Evolutionary conservation across 306 rosid species (phyloP).

Genomic region (Malus orientalis): DNA sequence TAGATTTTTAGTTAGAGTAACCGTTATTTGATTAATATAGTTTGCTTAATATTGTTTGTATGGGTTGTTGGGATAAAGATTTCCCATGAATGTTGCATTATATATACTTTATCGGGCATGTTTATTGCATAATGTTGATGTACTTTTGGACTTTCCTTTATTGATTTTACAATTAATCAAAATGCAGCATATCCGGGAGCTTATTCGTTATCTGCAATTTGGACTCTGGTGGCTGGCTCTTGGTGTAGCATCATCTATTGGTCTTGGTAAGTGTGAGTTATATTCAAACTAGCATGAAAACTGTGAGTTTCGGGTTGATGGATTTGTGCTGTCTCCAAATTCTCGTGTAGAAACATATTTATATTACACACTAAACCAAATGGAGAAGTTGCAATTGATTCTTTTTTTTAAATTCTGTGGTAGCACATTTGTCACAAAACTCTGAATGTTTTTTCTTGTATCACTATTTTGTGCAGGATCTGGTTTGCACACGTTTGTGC

Average conservation of each 20-base stretch:
- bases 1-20: background rate
- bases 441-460: background rate
- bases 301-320: background rate
- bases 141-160: background rate
- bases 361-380: background rate
- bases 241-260: slow-evolving; percentile 14
- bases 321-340: background rate
- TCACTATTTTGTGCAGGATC: background rate
- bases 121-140: background rate
- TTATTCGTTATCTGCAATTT: background rate
- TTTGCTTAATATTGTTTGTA: background rate
- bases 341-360: background rate
- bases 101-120: background rate
- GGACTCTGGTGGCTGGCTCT: slow-evolving; percentile 13
- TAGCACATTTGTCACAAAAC: background rate
- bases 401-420: background rate
- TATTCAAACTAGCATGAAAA: background rate
- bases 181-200: slow-evolving; percentile 5
- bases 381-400: background rate
- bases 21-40: background rate
- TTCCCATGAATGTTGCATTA: background rate
- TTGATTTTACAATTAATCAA: background rate
- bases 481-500: slow-evolving; percentile 16
- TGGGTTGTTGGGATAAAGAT: background rate
- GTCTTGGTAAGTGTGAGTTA: slow-evolving; percentile 1